Evolutionary conservation across 371 early-diverging fungal species (phyloP), one percentile per base, ranked within the genome.

Genomic region (Entomophthora muscae): DNA sequence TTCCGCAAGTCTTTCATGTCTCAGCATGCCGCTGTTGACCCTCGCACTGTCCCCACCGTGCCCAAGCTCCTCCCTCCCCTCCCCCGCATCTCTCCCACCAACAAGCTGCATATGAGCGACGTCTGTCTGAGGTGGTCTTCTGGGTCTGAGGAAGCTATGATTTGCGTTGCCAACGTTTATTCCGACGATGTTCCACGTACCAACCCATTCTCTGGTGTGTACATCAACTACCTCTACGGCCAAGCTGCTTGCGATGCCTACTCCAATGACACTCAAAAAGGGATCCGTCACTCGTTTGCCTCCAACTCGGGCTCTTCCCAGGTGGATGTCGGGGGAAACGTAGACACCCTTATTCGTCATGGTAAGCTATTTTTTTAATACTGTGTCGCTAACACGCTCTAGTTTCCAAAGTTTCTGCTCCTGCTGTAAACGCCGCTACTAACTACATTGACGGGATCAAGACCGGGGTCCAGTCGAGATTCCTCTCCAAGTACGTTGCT

Each of bases 211-310:
- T 58, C 59, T 3, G 59, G 59, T 3, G 17, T 58, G 22, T 58
- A 58, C 31, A 58, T 58, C 59, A 58, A 58, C 22, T 58, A 58
- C 31, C 59, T 58, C 26, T 58, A 58, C 22, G 59, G 59, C 10
- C 27, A 58, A 58, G 28, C 24, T 17, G 21, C 3, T 7, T 28
- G 24, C 24, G 30, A 58, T 13, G 3, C 24, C 22, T 58, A 58
- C 59, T 21, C 24, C 7, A 3, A 58, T 7, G 7, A 30, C 31
- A 58, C 28, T 22, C 7, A 58, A 32, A 58, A 58, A 17, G 59
- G 59, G 3, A 58, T 21, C 21, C 26, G 21, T 7, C 31, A 28
- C 32, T 21, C 24, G 7, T 58, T 58, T 30, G 55, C 21, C 26
- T 28, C 24, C 21, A 31, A 58, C 12, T 21, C 21, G 13, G 12